Conservation (phyloP, 2,329 filamentous ascomycete species). For the Oidium heveae region DNA sequence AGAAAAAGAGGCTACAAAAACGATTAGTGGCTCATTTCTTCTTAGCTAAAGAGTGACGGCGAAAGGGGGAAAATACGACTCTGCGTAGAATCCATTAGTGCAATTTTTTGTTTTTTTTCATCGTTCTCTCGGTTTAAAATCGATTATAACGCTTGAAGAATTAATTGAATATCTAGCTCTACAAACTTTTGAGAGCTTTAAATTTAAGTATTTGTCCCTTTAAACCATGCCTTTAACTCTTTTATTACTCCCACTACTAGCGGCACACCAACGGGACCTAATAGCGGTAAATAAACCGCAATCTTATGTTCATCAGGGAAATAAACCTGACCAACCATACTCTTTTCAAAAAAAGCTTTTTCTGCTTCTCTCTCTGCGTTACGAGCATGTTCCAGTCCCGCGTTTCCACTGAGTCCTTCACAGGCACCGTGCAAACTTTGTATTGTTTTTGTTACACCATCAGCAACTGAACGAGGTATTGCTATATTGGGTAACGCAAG, state of each 20-base stretch:
- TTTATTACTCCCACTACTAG: slow-evolving; percentile 63
- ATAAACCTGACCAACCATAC: slow-evolving; percentile 96
- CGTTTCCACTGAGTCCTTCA: slow-evolving; percentile 34
- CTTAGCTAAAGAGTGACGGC: no score
- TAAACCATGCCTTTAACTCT: slow-evolving; percentile 34
- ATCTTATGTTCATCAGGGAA: slow-evolving; percentile 98
- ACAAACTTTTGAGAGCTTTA: no score
- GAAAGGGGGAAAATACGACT: no score
- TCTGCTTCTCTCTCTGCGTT: slow-evolving; percentile 77
- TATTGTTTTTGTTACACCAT: slow-evolving; percentile 61
- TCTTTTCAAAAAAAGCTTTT: slow-evolving; percentile 91
- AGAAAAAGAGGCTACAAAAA: no score
- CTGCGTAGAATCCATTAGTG: no score
- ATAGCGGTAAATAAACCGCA: slow-evolving; percentile 74
- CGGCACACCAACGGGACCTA: slow-evolving; percentile 79
- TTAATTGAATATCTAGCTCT: no score
- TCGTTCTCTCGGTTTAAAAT: no score
- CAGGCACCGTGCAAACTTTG: slow-evolving; percentile 56
- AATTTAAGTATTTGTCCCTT: slow-evolving; percentile 3
- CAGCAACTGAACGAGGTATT: slow-evolving; percentile 67
- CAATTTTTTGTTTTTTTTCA: no score
- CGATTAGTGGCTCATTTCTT: no score
- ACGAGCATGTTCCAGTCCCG: slow-evolving; percentile 56
- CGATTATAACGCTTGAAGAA: no score
- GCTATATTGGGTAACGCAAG: slow-evolving; percentile 69